Evolutionary conservation across 2,329 filamentous ascomycete species (phyloP).

Genomic region (Lasiodiplodia gonubiensis): DNA sequence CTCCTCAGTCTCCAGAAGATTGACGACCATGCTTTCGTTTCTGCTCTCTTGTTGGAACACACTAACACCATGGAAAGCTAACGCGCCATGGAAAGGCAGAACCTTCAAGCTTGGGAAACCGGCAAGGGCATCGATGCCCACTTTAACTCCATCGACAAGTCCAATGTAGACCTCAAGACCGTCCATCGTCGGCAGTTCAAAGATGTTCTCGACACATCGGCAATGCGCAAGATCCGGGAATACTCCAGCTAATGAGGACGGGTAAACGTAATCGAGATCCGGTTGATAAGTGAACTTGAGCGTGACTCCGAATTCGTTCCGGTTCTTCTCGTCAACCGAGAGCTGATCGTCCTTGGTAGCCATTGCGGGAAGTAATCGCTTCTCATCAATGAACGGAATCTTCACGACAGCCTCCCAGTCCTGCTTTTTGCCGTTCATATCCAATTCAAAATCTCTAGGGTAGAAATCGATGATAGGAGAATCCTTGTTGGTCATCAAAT

Average conservation of each 20-base stretch:
- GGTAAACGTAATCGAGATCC: constrained; percentile 79
- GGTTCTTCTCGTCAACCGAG: constrained; percentile 75
- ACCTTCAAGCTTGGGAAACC: constrained; percentile 92
- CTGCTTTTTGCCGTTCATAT: constrained; percentile 99
- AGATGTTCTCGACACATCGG: constrained; percentile 93
- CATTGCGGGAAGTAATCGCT: constrained; percentile 84
- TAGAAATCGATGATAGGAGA: constrained; percentile 99
- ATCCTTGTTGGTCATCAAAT: constrained; percentile 86
- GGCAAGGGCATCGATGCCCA: constrained; percentile 82
- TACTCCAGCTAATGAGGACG: constrained; percentile 83
- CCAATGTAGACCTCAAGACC: constrained; percentile 85
- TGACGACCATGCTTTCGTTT: constrained; percentile 95
- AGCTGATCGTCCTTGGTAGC: constrained; percentile 78
- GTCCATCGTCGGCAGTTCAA: constrained; percentile 90
- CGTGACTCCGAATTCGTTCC: constrained; percentile 90
- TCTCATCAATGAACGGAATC: constrained; percentile 97
- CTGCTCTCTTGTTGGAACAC: constrained; percentile 96
- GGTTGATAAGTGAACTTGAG: constrained; percentile 89
- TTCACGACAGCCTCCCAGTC: constrained; percentile 99
- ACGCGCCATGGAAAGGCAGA: constrained; percentile 77
- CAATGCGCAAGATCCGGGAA: constrained; percentile 90
- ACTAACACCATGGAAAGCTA: constrained; percentile 88
- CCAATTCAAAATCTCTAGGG: constrained; percentile 92
- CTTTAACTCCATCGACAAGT: constrained; percentile 80
- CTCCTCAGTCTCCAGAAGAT: constrained; percentile 74